Evolutionary conservation across 2,329 filamentous ascomycete species (phyloP).

Genomic region (Cladosporium colombiae): DNA sequence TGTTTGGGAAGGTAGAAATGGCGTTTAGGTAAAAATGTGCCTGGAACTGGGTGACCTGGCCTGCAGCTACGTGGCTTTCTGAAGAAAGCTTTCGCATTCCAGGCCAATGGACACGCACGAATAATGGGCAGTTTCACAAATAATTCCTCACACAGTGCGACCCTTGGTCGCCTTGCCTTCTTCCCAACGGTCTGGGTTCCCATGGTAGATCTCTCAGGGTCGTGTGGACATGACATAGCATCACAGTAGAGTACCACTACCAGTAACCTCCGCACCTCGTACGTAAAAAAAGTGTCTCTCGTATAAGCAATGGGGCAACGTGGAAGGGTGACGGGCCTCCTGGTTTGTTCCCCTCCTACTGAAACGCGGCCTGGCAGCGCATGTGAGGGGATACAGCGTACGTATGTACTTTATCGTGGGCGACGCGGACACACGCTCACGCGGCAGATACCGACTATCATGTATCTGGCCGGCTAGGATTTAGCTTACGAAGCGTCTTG

Average conservation of each 20-base stretch:
- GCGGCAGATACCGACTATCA: neutral
- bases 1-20: neutral
- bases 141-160: neutral
- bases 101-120: neutral
- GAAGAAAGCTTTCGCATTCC: neutral
- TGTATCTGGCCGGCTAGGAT: neutral
- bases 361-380: neutral
- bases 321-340: neutral
- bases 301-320: neutral
- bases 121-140: neutral
- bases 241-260: neutral
- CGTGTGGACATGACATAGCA: neutral
- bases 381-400: neutral
- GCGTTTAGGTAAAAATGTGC: neutral
- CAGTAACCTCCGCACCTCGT: neutral
- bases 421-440: neutral
- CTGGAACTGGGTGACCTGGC: neutral
- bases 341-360: neutral
- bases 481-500: neutral
- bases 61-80: neutral
- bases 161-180: neutral
- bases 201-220: neutral
- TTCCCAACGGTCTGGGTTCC: neutral
- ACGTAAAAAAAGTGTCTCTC: neutral
- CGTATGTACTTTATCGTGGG: neutral